Evolutionary conservation across 73 alveolate species (phyloP).

Genomic region (Strombidium stylifer): DNA sequence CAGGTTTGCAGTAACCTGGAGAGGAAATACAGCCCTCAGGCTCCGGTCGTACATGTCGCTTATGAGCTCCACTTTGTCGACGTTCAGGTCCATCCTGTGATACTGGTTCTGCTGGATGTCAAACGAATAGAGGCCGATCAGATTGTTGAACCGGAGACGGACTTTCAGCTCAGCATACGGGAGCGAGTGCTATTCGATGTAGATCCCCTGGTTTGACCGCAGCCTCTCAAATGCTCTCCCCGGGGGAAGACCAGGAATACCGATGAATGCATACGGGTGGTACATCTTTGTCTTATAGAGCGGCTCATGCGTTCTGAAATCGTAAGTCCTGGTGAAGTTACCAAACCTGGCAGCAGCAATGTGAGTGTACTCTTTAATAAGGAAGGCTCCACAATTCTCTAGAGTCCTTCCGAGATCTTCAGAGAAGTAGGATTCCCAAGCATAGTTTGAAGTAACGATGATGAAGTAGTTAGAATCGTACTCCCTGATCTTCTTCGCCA

Average conservation of each 20-base stretch:
- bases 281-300: conserved; percentile 34
- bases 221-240: conserved; percentile 68
- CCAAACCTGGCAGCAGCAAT: conserved; percentile 37
- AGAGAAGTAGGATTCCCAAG: conserved; percentile 69
- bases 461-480: conserved; percentile 53
- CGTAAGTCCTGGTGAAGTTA: conserved; percentile 24
- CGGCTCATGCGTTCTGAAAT: conserved; percentile 18
- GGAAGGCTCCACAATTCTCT: conserved; percentile 61
- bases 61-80: too few species aligned
- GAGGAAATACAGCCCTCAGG: conserved; percentile 14
- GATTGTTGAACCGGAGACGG: conserved; percentile 42
- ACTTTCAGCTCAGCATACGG: conserved; percentile 64
- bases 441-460: conserved; percentile 56
- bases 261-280: conserved; percentile 78
- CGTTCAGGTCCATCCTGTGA: too few species aligned
- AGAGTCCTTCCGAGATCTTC: conserved; percentile 56
- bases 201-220: conserved; percentile 57
- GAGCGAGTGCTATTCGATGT: conserved; percentile 43
- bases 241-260: conserved; percentile 67
- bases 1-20: conserved; percentile 12
- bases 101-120: conserved; percentile 39
- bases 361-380: conserved; percentile 55
- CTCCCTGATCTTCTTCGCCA: conserved; percentile 34
- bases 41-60: conserved; percentile 31
- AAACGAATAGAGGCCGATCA: conserved; percentile 48